phyloP scores from a whole-genome alignment of 1,139 yeast species.

The Debaryomyces sp. region DNA sequence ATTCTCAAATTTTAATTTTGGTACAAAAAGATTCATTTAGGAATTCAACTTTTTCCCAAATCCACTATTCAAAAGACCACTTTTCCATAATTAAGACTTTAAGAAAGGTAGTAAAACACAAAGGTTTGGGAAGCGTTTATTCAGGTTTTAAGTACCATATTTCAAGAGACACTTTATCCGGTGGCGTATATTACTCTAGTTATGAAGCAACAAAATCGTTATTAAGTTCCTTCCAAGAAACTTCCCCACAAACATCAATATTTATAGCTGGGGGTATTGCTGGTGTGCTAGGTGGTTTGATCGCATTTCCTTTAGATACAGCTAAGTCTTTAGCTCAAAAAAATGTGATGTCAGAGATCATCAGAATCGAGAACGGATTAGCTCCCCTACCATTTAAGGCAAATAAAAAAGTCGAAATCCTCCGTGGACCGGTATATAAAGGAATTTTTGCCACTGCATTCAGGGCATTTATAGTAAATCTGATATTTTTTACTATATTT shows the following conservation, averaged over 20 bases:
- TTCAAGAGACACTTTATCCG: constrained; percentile 7
- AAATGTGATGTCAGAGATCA: constrained; percentile 19
- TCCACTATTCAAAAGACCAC: not conserved
- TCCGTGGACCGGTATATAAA: not conserved
- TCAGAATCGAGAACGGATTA: not conserved
- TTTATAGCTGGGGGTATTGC: constrained; percentile 10
- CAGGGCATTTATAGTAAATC: constrained; percentile 1
- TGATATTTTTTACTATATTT: constrained; percentile 1
- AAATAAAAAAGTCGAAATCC: not conserved
- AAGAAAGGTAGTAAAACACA: constrained; percentile 1
- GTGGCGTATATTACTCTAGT: constrained; percentile 10
- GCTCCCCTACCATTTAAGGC: not conserved
- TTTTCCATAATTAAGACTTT: not conserved
- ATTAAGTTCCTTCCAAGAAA: not conserved
- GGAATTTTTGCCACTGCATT: not conserved
- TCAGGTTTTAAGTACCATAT: constrained; percentile 9
- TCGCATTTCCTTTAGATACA: constrained; percentile 10
- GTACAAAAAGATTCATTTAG: not conserved
- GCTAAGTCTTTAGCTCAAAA: constrained; percentile 8
- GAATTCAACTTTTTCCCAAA: not conserved
- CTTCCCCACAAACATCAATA: constrained; percentile 1
- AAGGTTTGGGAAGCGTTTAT: constrained; percentile 5
- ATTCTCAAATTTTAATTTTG: constrained; percentile 7
- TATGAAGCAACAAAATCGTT: constrained; percentile 9
- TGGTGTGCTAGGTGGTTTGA: constrained; percentile 8